A percentile compares a stretch with the other conserved stretches of the same genome.
Conservation (phyloP, 2,329 filamentous ascomycete species). For the Xylaria hypoxylon region DNA sequence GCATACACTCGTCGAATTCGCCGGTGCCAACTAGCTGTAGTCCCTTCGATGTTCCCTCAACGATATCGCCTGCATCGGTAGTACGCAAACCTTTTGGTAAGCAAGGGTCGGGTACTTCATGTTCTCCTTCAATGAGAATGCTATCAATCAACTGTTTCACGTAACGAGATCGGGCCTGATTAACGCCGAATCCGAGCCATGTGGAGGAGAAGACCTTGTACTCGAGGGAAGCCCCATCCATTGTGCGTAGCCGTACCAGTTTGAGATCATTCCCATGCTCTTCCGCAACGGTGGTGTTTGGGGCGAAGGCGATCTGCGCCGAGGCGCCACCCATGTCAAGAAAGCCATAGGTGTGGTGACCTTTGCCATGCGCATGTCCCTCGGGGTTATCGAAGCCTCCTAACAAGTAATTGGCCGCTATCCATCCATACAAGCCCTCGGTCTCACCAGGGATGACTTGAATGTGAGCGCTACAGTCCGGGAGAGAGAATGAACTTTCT, state of each 20-base stretch:
- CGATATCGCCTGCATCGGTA: conserved; percentile 73
- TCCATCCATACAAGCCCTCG: conserved; percentile 96
- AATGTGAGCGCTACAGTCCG: conserved; percentile 90
- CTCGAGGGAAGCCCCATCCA: conserved; percentile 82
- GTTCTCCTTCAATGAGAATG: conserved; percentile 66
- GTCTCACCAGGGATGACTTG: conserved; percentile 97
- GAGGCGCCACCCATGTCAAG: conserved; percentile 98
- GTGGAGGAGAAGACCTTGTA: conserved; percentile 95
- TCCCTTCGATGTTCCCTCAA: conserved; percentile 57
- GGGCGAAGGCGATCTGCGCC: conserved; percentile 96
- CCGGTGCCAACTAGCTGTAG: conserved; percentile 82
- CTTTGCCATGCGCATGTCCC: conserved; percentile 82
- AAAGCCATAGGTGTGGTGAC: conserved; percentile 95
- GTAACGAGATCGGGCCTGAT: conserved; percentile 88
- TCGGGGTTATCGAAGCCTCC: conserved; percentile 86
- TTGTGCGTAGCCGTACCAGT: conserved; percentile 82
- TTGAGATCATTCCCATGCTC: conserved; percentile 93
- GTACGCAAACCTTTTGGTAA: conserved; percentile 82
- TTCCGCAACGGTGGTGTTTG: conserved; percentile 88
- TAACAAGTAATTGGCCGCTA: conserved; percentile 94
- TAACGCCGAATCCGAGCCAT: conserved; percentile 97
- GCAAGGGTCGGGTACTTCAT: conserved; percentile 89
- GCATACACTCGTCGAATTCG: conserved; percentile 85
- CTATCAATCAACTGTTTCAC: conserved; percentile 79
- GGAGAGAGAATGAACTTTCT: conserved; percentile 83